Percentiles rank a stretch among this genome's conserved stretches.
Evolutionary conservation across 2,329 filamentous ascomycete species (phyloP).

Genomic region (Verticillium longisporum): DNA sequence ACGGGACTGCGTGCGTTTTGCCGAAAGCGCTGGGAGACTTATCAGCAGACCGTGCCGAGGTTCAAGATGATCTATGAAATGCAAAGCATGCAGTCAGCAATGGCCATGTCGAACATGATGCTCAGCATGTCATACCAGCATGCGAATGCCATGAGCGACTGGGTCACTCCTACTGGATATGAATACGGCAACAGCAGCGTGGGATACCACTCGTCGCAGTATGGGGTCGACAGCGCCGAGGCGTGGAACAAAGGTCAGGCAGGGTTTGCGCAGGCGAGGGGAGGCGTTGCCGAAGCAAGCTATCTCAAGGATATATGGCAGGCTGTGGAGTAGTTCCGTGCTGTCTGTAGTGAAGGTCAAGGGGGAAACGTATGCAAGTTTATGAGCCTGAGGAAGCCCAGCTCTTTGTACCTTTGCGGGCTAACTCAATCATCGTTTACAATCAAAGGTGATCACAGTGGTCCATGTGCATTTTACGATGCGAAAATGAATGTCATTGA

Average conservation of each 20-base stretch:
- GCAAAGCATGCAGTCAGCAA: constrained; percentile 10
- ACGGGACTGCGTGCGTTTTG: constrained; percentile 1
- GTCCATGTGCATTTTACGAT: no score
- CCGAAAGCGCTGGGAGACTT: constrained; percentile 3
- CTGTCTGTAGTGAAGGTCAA: no score
- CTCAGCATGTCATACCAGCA: constrained; percentile 11
- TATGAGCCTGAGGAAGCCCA: no score
- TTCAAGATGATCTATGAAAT: constrained; percentile 3
- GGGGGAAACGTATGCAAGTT: no score
- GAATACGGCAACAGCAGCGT: constrained; percentile 24
- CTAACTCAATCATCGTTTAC: no score
- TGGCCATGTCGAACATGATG: constrained; percentile 13
- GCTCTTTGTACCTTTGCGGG: no score
- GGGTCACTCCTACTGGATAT: constrained; percentile 10
- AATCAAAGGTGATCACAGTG: neutral
- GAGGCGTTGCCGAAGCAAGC: neutral
- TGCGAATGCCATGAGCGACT: constrained; percentile 22
- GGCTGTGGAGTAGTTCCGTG: neutral
- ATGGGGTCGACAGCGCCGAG: constrained; percentile 19
- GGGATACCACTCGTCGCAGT: constrained; percentile 26
- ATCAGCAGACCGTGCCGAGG: constrained; percentile 7
- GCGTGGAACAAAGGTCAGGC: neutral
- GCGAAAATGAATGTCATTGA: no score
- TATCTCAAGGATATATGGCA: neutral
- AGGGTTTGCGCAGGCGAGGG: neutral